Base-by-base conservation (phyloP, 75 land plant genomes). In the Cupressus sempervirens region DNA sequence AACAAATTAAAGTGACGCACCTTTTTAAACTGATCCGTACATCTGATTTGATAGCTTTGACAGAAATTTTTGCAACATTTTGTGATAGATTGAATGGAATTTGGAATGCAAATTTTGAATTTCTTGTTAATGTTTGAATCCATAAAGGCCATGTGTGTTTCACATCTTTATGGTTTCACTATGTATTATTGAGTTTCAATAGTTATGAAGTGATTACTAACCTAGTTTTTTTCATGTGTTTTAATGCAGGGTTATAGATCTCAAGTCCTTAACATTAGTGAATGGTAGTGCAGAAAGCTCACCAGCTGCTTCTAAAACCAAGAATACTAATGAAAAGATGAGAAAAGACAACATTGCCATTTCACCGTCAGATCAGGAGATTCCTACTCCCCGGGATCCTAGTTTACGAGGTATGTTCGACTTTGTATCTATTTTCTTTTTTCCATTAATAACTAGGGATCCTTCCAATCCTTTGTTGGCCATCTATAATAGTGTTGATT, bases 221-320 rank as follows among this genome's bases (percentile, higher is more conserved):
- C 14, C 30, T 79, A 43, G 50, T 26, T 23, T 1, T 79, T 45
- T 14, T 14, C 13, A 9, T 52, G 54, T 82, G 54, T 32, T 26
- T 62, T 32, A 72, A 76, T 73, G 56, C 89, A 92, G 94, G 65
- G 35, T 92, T 68, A 86, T 92, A 86, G 91, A 91, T 84, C 89
- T 87, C 58, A 91, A 86, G 76, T 84, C 88, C 67, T 52, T 92
- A 75, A 92, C 89, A 14, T 83, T 92, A 34, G 82, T 92, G 26
- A 87, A 72, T 68, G 89, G 87, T 30, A 65, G 72, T 82, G 86
- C 85, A 38, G 87, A 80, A 45, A 84, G 89, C 67, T 82, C 86
- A 38, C 89, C 89, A 70, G 74, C 85, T 74, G 35, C 35, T 68
- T n/a, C 76, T 12, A 52, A 65, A 84, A 86, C 82, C 41, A 88